Evolutionary conservation across 2,329 filamentous ascomycete species (phyloP), one percentile per base, ranked within the genome.

Genomic region (Aureobasidium sp.): DNA sequence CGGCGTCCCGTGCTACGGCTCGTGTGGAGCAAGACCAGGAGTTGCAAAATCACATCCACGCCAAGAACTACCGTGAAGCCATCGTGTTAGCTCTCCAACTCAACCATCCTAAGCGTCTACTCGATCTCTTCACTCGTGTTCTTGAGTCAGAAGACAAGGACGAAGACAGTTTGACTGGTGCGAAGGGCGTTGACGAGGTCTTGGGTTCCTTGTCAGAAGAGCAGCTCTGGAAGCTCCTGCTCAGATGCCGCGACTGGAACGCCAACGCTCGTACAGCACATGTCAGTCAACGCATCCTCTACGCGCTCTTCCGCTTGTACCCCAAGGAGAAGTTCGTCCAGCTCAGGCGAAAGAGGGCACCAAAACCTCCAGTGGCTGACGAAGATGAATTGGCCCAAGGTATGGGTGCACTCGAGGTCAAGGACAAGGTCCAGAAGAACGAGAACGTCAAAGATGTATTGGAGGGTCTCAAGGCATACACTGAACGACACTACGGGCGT

Each of bases 11-110:
- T 4, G 87, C 88, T 39, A 86, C 89, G 6, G 85, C 88, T 71
- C 84, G 93, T 60, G 88, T 96, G 50, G 93, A 99, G 75, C 90
- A 97, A 73, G 93, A 97, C 70, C 94, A 99, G 71, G 86, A 93
- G 69, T 82, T 99, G 8, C 87, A 96, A 70, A 99, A 99, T 73
- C 90, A 94, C 74, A 93, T 97, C 65, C 86, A 91, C 65, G 82
- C 88, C 3, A 89, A 89, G 37, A 91, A 91, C 54, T 97, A 95
- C 77, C 87, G 93, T 62, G 90, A 96, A 73, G 95, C 93, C 41
- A 96, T 99, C 69, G 90, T 88, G 0, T 82, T 99, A 39, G 92
- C 94, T 0, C 81, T 99, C 16, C 90, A 95, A 69, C 87, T 99
- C 63, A 96, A 99, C 74, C 94, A 99, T 70, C 94, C 94, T 0